Conservation (phyloP, 2,329 filamentous ascomycete genomes). For the Talaromyces sp. region DNA sequence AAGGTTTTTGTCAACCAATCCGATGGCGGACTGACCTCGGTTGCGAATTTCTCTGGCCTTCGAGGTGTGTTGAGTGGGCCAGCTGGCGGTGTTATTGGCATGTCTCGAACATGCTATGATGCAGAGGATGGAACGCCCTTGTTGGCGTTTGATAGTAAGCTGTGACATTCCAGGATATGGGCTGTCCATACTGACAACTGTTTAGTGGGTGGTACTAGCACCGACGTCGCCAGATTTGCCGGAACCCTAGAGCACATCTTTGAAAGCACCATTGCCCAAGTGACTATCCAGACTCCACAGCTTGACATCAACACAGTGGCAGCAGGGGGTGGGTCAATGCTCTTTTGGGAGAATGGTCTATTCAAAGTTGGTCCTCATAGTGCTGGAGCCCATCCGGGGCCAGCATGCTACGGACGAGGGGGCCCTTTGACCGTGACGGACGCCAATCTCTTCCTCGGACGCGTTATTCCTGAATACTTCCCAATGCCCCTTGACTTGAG, state of each 20-base stretch:
- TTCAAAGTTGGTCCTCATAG: conserved; percentile 91
- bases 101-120: conserved; percentile 85
- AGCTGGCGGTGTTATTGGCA: conserved; percentile 83
- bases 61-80: conserved; percentile 83
- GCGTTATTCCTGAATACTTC: conserved; percentile 75
- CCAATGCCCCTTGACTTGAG: conserved; percentile 43
- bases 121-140: conserved; percentile 74
- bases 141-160: conserved; percentile 75
- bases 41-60: conserved; percentile 67
- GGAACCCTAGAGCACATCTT: conserved; percentile 89
- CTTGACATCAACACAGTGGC: conserved; percentile 92
- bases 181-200: too few relatives aligned
- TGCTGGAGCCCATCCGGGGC: conserved; percentile 82
- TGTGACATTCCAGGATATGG: too few relatives aligned
- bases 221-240: conserved; percentile 80
- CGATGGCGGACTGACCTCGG: conserved; percentile 63
- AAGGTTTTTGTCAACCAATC: conserved; percentile 79
- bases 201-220: conserved; percentile 77
- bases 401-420: conserved; percentile 85
- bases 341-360: conserved; percentile 82
- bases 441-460: conserved; percentile 80
- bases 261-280: conserved; percentile 84
- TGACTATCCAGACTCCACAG: conserved; percentile 88
- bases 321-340: conserved; percentile 65
- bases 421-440: conserved; percentile 91